A percentile compares a stretch with the other conserved stretches of the same genome.
These are phyloP conservation scores for Galeopsis tetrahit DNA, from an alignment of 257 asterid species.

Conservation along the genomic window DNA sequence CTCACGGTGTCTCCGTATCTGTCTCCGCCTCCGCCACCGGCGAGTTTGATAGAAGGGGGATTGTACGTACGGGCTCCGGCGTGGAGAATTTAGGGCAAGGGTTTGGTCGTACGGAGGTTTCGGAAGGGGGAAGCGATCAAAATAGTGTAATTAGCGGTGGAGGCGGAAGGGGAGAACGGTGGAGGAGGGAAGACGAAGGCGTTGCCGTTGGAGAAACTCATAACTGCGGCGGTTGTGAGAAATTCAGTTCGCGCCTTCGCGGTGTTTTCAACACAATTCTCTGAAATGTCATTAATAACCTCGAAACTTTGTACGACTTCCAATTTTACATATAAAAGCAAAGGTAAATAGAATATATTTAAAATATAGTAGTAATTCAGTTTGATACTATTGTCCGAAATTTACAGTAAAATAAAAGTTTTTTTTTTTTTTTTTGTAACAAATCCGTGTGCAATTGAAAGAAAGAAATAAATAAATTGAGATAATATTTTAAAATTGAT, in stretches of 20 bases:
- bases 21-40: slow-evolving; percentile 23
- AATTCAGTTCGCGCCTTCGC: slow-evolving; percentile 17
- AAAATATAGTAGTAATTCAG: too few relatives aligned
- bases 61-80: slow-evolving; percentile 17
- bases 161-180: slow-evolving; percentile 29
- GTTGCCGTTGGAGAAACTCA: slow-evolving; percentile 59
- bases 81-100: slow-evolving; percentile 26
- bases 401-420: too few relatives aligned
- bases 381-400: too few relatives aligned
- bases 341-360: too few relatives aligned
- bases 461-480: too few relatives aligned
- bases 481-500: too few relatives aligned
- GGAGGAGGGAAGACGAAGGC: slow-evolving; percentile 33
- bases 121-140: slow-evolving; percentile 30
- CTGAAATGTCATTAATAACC: background rate
- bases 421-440: too few relatives aligned
- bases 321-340: too few relatives aligned
- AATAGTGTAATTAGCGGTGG: slow-evolving; percentile 28
- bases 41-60: slow-evolving; percentile 21
- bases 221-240: slow-evolving; percentile 35
- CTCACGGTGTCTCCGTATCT: slow-evolving; percentile 45
- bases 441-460: too few relatives aligned
- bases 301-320: background rate
- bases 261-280: slow-evolving; percentile 28
- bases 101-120: slow-evolving; percentile 23